A percentile compares a stretch with the other conserved stretches of the same genome.
Evolutionary conservation across 2,329 filamentous ascomycete species (phyloP).

Genomic region (Pseudogymnoascus sp.): DNA sequence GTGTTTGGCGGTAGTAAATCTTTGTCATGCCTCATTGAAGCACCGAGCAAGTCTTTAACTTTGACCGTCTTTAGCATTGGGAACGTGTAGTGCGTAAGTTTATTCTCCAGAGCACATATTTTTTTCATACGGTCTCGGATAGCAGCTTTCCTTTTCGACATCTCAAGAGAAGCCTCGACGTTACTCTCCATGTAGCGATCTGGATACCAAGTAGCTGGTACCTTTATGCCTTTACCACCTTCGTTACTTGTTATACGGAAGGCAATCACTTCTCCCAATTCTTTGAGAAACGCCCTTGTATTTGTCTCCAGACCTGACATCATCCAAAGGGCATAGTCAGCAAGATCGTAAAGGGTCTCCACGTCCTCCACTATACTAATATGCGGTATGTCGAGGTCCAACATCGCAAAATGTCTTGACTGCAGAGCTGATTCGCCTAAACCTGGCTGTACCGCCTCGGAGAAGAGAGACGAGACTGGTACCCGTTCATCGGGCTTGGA

Average conservation of each 20-base stretch:
- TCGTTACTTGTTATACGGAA: slow-evolving; percentile 38
- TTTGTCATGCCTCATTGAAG: slow-evolving; percentile 27
- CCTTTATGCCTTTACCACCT: slow-evolving; percentile 39
- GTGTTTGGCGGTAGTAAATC: slow-evolving; percentile 15
- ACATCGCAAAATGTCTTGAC: slow-evolving; percentile 25
- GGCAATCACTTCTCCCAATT: slow-evolving; percentile 43
- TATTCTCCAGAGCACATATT: slow-evolving; percentile 24
- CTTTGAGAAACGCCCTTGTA: slow-evolving; percentile 26
- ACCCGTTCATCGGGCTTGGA: slow-evolving; percentile 9
- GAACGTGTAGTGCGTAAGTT: slow-evolving; percentile 21
- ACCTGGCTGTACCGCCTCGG: slow-evolving; percentile 4
- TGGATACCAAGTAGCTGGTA: slow-evolving; percentile 46
- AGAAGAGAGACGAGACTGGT: slow-evolving; percentile 9
- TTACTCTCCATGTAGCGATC: slow-evolving; percentile 46
- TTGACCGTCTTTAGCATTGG: slow-evolving; percentile 21
- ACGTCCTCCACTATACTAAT: slow-evolving; percentile 18
- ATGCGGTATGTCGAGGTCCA: slow-evolving; percentile 24
- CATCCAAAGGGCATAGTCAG: slow-evolving; percentile 28
- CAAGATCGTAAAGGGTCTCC: slow-evolving; percentile 29
- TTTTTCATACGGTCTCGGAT: slow-evolving; percentile 24
- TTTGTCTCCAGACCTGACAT: slow-evolving; percentile 18
- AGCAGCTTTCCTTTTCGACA: slow-evolving; percentile 29
- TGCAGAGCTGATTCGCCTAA: slow-evolving; percentile 1
- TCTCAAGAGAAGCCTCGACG: slow-evolving; percentile 40
- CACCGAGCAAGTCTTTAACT: slow-evolving; percentile 26